A percentile compares a stretch with the other conserved stretches of the same genome.
phyloP scores from a whole-genome alignment of 345 rosid genomes.

The Citrus medica region DNA sequence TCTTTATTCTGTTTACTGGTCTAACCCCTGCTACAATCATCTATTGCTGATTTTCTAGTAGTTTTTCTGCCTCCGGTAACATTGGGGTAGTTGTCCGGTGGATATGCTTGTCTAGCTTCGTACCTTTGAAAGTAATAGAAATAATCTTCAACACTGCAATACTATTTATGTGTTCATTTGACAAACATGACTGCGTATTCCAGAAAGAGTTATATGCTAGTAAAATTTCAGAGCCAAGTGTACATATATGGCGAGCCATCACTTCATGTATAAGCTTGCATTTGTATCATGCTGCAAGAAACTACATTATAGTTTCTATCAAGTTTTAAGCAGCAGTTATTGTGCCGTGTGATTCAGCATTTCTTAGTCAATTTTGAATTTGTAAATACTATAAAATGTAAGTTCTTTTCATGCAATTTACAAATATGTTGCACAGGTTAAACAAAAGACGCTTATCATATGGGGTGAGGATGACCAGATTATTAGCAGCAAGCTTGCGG shows the following conservation, averaged over 20 bases:
- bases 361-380: not conserved
- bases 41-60: not conserved
- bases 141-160: not conserved
- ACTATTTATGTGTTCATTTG: not conserved
- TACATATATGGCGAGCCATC: not conserved
- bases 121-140: not conserved
- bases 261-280: not conserved
- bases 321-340: not conserved
- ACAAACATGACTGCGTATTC: not conserved
- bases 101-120: not conserved
- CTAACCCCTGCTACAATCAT: not conserved
- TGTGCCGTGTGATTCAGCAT: not conserved
- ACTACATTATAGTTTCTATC: not conserved
- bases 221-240: not conserved
- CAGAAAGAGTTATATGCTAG: not conserved
- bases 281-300: not conserved
- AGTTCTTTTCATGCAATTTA: not conserved
- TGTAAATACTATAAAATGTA: not conserved
- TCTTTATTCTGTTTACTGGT: not conserved
- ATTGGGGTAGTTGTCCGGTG: not conserved
- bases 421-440: conserved; percentile 39
- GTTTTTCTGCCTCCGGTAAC: not conserved
- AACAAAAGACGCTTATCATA: conserved; percentile 70
- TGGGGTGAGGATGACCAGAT: conserved; percentile 95
- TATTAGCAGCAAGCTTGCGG: conserved; percentile 69